Base-by-base conservation (phyloP, 192 early-diverging fungal genomes). In the Gonapodya sp. region DNA sequence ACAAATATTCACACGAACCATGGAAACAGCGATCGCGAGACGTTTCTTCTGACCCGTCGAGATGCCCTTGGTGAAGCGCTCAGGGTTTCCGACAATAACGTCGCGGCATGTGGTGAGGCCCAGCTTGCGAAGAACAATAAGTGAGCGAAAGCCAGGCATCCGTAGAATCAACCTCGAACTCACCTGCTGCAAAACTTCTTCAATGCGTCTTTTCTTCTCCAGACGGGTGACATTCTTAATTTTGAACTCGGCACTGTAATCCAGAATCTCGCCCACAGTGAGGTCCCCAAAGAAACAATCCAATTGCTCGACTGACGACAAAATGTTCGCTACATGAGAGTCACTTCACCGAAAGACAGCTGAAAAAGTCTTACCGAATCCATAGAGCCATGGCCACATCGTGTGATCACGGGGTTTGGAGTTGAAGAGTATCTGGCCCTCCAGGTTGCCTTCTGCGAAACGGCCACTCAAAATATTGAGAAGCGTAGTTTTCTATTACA, bases 401-500 rank as follows among this genome's bases (percentile, higher is more conserved):
- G 16, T 77, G 30, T 18, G 75, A 64, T 64, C 46, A 16, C 75
- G 16, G 8, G 16, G 2, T 33, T 77, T 18, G 8, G 30, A 18
- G 31, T 77, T 77, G 75, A 77, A 32, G 31, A 77, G 75, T 14
- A 77, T 34, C 34, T 18, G 18, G 16, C 75, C 75, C 18, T 77
- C 30, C 18, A 18, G 18, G 8, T 2, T 31, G 75, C 75, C 75
- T 31, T 77, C 30, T 2, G 30, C 18, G 31, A 77, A 77, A 32
- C 18, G 30, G 34, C 75, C 34, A 8, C 34, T 77, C 75, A 77
- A 34, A 8, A 77, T 34, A 33, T 77, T 77, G 30, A 77, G 75
- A 8, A 77, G 75, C 75, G 75, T 77, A 14, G 75, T 77, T 34
- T 77, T 77, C 46, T 64, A 64, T 8, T 64, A 64, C 8, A 64